Evolutionary conservation across 1,284 basidiomycete species (phyloP).

Genomic region (Trichosporon faecale): DNA sequence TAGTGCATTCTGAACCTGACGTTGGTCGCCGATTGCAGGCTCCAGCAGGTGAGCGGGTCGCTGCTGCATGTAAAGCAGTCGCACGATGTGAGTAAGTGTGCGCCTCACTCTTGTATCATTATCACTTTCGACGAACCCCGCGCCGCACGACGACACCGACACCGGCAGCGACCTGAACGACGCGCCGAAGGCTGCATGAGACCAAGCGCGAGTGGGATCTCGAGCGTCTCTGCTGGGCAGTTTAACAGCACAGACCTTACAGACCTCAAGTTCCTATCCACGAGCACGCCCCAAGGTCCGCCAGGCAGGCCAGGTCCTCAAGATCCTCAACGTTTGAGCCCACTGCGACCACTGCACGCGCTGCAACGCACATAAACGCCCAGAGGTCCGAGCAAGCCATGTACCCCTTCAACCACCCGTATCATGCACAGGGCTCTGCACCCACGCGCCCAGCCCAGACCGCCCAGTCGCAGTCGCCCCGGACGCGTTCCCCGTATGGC

Average conservation of each 20-base stretch:
- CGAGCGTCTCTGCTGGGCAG: neutral
- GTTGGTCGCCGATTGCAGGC: neutral
- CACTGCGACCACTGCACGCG: neutral
- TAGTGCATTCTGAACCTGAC: neutral
- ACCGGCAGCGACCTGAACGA: neutral
- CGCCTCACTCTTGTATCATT: neutral
- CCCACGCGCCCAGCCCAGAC: neutral
- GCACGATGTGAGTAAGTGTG: neutral
- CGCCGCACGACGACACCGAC: neutral
- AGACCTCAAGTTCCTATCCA: no score
- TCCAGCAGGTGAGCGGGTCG: neutral
- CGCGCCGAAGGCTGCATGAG: neutral
- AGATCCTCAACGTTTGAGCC: neutral
- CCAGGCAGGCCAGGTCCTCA: neutral
- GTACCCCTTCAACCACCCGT: constrained; percentile 2
- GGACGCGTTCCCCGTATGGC: neutral
- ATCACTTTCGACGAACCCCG: neutral
- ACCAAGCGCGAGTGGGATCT: neutral
- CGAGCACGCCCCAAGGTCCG: neutral
- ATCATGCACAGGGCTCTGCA: constrained; percentile 6
- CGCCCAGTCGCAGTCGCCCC: no score
- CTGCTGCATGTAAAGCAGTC: neutral
- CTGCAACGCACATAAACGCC: neutral
- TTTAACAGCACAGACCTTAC: constrained; percentile 7
- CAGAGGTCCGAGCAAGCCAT: neutral